Evolutionary conservation across 2,329 filamentous ascomycete species (phyloP).

Genomic region (Helotiales sp.): DNA sequence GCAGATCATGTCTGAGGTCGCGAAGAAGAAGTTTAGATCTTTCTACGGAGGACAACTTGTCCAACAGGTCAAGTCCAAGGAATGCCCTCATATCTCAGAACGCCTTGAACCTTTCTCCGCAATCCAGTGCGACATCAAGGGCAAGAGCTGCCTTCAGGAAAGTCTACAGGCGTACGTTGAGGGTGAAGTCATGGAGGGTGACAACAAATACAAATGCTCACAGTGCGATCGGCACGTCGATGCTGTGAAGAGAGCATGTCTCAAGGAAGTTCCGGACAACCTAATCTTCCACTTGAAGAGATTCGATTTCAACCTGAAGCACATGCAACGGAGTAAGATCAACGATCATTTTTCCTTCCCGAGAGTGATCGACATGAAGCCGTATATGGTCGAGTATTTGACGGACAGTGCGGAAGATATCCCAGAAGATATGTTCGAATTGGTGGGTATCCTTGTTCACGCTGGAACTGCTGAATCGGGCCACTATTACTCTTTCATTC

Average conservation of each 20-base stretch:
- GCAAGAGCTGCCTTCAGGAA: conserved; percentile 79
- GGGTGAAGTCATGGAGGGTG: conserved; percentile 94
- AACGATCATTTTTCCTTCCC: conserved; percentile 95
- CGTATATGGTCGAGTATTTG: conserved; percentile 85
- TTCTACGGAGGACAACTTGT: conserved; percentile 93
- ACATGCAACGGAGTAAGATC: conserved; percentile 84
- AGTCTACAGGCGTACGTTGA: conserved; percentile 95
- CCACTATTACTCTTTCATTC: conserved; percentile 96
- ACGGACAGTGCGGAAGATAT: conserved; percentile 57
- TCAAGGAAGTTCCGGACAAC: conserved; percentile 91
- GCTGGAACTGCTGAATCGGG: conserved; percentile 90
- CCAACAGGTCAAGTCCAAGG: conserved; percentile 92
- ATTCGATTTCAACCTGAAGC: conserved; percentile 78
- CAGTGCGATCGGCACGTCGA: conserved; percentile 86
- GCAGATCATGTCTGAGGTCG: conserved; percentile 67
- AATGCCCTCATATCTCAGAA: conserved; percentile 92
- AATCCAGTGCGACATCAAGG: conserved; percentile 95
- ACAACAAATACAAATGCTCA: conserved; percentile 98
- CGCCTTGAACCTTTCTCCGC: conserved; percentile 88
- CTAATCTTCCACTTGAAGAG: conserved; percentile 93
- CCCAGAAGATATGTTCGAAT: conserved; percentile 78
- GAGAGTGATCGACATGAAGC: conserved; percentile 77
- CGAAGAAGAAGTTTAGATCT: conserved; percentile 71
- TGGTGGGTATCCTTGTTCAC: conserved; percentile 94
- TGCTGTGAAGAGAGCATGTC: conserved; percentile 87